Base-by-base conservation (phyloP, 2,329 filamentous ascomycete genomes). In the Rutstroemia sp. region DNA sequence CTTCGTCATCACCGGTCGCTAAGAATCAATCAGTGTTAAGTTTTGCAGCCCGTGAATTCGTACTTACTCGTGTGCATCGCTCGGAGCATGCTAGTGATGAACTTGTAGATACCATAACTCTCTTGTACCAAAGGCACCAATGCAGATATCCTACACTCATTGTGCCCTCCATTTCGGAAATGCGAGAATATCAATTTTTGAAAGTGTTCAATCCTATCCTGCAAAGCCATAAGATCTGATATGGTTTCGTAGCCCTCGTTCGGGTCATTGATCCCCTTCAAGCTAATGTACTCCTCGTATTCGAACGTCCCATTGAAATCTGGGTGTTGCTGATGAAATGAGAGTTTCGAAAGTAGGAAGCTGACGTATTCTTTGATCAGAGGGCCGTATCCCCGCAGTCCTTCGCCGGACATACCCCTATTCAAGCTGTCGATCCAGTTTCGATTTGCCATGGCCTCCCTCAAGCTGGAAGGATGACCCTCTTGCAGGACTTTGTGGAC, bases 221-320 rank as follows among this genome's bases (percentile, higher is more conserved):
- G 94, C 58, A 99, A 79, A 8, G 86, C 87, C 92, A 97, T 96
- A 54, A 99, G 81, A 72, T 99, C 94, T 63, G 87, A 89, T 66
- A 99, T 97, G 23, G 92, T 96, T 77, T 99, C 94, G 70, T 86
- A 92, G 70, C 94, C 94, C 75, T 99, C 94, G 69, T 99, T 97
- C 4, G 94, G 94, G 72, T 99, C 94, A 72, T 97, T 96, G 76
- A 95, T 97, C 27, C 91, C 90, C 77, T 96, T 97, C 71, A 99
- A 78, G 70, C 91, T 96, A 71, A 97, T 92, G 72, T 99, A 99
- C 71, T 99, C 94, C 75, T 97, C 92, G 70, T 99, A 99, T 71
- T 99, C 94, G 69, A 99, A 99, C 1, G 92, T 91, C 59, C 92
- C 94, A 73, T 99, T 99, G 78, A 99, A 99, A 72, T 97, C 92